These are phyloP conservation scores for Fusarium praegraminearum DNA, from an alignment of 2,329 filamentous ascomycete genomes.

Conservation along the genomic window DNA sequence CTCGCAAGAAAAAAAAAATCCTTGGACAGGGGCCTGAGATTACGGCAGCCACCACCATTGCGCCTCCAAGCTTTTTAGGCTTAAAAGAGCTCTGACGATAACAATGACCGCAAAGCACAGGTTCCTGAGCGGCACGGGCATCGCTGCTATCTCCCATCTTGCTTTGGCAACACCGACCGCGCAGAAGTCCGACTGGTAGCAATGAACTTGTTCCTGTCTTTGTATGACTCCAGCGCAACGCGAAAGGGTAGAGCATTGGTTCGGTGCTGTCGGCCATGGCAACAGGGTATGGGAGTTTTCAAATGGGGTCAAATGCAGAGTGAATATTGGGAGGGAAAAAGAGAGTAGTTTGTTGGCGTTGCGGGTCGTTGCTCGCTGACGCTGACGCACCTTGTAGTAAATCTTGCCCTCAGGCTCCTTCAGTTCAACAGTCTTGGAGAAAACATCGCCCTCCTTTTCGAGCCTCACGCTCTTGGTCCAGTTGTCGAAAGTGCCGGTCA, in stretches of 20 bases:
- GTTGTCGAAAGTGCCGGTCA: conserved; percentile 95
- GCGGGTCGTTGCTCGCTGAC: conserved; percentile 24
- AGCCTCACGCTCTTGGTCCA: conserved; percentile 91
- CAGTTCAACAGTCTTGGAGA: conserved; percentile 84
- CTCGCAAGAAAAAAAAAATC: conserved; percentile 36
- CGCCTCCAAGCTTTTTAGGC: conserved; percentile 41
- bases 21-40: conserved; percentile 35
- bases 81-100: conserved; percentile 42
- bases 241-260: conserved; percentile 13
- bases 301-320: conserved; percentile 16
- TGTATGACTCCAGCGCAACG: conserved; percentile 3
- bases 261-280: conserved; percentile 11
- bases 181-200: conserved; percentile 14
- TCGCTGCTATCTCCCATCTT: conserved; percentile 15
- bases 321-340: conserved; percentile 23
- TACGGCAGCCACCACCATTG: conserved; percentile 43
- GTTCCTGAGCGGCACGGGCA: conserved; percentile 32
- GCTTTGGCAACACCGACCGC: conserved; percentile 34
- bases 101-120: conserved; percentile 41
- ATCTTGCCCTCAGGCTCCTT: conserved; percentile 77
- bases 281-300: neutral
- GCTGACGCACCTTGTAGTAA: conserved; percentile 86
- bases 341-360: conserved; percentile 16
- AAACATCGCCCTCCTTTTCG: conserved; percentile 77
- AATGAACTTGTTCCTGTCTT: conserved; percentile 7